Evolutionary conservation across 106 monocot genomes (phyloP), one percentile per base, ranked within the genome.

Genomic region (Dioscorea dumetorum): DNA sequence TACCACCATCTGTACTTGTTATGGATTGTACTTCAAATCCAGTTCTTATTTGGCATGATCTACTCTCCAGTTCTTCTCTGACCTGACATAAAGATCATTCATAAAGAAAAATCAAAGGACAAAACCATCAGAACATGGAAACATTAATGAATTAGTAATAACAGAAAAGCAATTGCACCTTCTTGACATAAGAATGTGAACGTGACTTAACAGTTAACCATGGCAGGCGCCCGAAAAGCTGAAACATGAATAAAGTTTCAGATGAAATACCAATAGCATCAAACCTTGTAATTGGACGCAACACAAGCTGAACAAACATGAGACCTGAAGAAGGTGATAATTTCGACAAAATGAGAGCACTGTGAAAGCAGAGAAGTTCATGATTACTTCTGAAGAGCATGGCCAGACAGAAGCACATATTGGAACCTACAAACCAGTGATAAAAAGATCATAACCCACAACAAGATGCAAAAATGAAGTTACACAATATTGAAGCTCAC

Each of bases 381-480:
- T 72, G 11, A 89, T 91, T 80, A 81, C 78, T 66, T 91, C 70
- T 15, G 78, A 88, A 76, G 95, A 76, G 28, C 88, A 86, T 22
- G 95, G 88, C 95, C 95, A 97, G 57, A 97, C 82, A 1, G 80
- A 89, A 58, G 84, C 81, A 77, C 95, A 97, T 22, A 91, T 82
- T 23, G 95, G 95, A 69, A 86, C 56, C 95, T 97, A 61, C 69
- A 72, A 32, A 14, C 5, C 54, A 54, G 18, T 8, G 18, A 54
- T 8, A 18, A 5, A 15, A 16, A 15, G 54, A 54, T 54, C 15
- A 8, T 54, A 54, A 41, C 6, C 41, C 41, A 41, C 28, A 28
- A 28, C 41, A 41, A 41, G 41, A 41, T 41, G 10, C 41, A 41
- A 41, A 41, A 41, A 0, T 5, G 6, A 41, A 41, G 6, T 10